A percentile compares a stretch with the other conserved stretches of the same genome.
Evolutionary conservation across 768 basidiomycete species (phyloP).

Genomic region (Naganishia vaughanmartiniae): DNA sequence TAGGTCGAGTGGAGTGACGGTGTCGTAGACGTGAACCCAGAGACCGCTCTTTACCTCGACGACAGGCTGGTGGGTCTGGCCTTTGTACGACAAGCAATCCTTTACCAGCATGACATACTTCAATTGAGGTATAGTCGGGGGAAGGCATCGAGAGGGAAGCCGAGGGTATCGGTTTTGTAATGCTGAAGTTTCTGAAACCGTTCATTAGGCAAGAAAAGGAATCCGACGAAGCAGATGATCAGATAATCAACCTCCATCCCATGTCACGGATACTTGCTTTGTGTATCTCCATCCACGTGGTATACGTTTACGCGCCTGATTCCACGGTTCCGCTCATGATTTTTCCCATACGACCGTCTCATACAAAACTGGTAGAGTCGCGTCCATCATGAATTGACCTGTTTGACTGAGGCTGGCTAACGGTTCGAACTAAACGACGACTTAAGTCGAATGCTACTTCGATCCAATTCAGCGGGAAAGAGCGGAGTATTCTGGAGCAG

Average conservation of each 20-base stretch:
- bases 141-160: not conserved
- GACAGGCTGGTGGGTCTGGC: too few relatives aligned
- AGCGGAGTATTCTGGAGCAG: too few relatives aligned
- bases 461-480: too few relatives aligned
- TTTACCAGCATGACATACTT: not conserved
- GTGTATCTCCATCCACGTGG: not conserved
- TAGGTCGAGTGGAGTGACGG: too few relatives aligned
- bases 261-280: not conserved
- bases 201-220: not conserved
- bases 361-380: not conserved
- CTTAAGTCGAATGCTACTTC: too few relatives aligned
- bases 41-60: too few relatives aligned
- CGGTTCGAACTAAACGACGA: not conserved
- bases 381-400: not conserved
- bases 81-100: slow-evolving; percentile 34
- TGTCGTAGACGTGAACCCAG: too few relatives aligned
- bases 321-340: not conserved
- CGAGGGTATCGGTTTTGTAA: not conserved
- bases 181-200: not conserved
- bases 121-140: not conserved
- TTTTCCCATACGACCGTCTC: not conserved
- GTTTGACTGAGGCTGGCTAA: not conserved
- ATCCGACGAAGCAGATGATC: not conserved
- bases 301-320: not conserved
- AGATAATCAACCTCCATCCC: not conserved